Conservation (phyloP, 2,329 filamentous ascomycete genomes). For the Nothopassalora personata region DNA sequence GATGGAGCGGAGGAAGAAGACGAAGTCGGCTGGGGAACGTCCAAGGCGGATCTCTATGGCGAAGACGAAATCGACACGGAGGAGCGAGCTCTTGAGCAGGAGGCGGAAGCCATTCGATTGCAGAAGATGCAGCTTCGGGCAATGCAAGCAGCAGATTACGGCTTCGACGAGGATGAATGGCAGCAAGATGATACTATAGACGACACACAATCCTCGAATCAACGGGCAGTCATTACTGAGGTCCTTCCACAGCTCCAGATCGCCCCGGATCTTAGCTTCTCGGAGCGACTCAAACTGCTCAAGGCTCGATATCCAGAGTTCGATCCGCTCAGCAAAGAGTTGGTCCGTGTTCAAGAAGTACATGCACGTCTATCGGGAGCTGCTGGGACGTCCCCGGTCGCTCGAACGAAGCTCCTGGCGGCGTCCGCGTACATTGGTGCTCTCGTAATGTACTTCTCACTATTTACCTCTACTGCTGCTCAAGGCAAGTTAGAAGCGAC, state of each 20-base stretch:
- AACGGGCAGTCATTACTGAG: conserved; percentile 63
- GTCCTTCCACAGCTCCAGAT: conserved; percentile 80
- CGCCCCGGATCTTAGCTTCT: conserved; percentile 67
- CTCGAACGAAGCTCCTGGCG: conserved; percentile 65
- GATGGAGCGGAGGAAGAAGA: conserved; percentile 30
- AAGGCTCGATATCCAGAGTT: conserved; percentile 87
- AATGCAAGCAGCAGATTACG: conserved; percentile 88
- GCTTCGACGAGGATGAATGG: conserved; percentile 89
- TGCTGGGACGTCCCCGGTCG: conserved; percentile 12
- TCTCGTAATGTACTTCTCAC: conserved; percentile 88
- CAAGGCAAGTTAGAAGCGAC: conserved; percentile 46
- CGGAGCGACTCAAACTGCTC: conserved; percentile 71
- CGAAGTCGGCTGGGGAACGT: conserved; percentile 28
- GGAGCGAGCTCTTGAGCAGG: conserved; percentile 79
- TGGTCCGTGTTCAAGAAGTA: conserved; percentile 58
- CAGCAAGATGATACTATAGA: conserved; percentile 47
- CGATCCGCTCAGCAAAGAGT: conserved; percentile 75
- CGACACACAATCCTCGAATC: conserved; percentile 42
- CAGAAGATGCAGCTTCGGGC: conserved; percentile 86
- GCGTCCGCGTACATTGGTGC: conserved; percentile 80
- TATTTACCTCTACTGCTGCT: conserved; percentile 74
- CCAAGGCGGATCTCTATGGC: conserved; percentile 16
- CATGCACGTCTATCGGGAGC: conserved; percentile 16
- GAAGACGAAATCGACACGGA: conserved; percentile 59
- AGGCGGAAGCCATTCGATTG: conserved; percentile 78